Base-by-base conservation (phyloP, 176 grass and related monocot genomes). In the Phoenix roebelenii region DNA sequence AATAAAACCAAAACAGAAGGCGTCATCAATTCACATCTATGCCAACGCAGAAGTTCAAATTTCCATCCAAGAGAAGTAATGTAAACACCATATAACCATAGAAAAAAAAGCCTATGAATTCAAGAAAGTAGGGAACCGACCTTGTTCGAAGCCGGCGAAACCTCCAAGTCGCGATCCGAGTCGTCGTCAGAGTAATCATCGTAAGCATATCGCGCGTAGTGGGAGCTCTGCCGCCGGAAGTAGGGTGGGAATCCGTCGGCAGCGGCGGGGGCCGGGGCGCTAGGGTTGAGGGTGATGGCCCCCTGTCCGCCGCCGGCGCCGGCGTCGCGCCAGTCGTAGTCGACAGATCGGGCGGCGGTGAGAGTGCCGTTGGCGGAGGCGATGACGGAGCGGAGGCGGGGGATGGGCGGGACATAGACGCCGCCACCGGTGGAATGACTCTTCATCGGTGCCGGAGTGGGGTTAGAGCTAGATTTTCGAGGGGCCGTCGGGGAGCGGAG, bases 161-260 rank as follows among this genome's bases (percentile, higher is more conserved):
- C 74, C 39, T 91, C 87, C 58, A 76, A 63, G 4, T 91, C 87
- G 22, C 81, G 68, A 65, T 98, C 93, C 0, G 93, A 98, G 2
- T 98, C 93, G 25, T 92, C 87, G 29, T 98, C 93, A 1, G 93
- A 91, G 55, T 83, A 92, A 52, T 97, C 92, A 39, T 97, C 93
- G 1, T 88, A 88, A 1, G 87, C 78, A 3, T 79, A 85, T 28
- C 81, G 79, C n/a, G 72, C 23, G 20, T 83, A 97, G 7, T 71
- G 72, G 0, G 81, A 78, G 58, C 72, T 92, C 63, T 82, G 81
- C 72, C 88, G 86, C 29, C 72, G 88, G 67, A 64, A 63, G 50
- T 76, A 61, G 6, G 65, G 22, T 50, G 26, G 70, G 60, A 49
- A 73, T 26, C 26, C 59, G 23, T 63, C 59, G 50, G 28, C 80